A percentile compares a stretch with the other conserved stretches of the same genome.
phyloP scores from a whole-genome alignment of 371 early-diverging fungal species.

The Globomyces sp. region DNA sequence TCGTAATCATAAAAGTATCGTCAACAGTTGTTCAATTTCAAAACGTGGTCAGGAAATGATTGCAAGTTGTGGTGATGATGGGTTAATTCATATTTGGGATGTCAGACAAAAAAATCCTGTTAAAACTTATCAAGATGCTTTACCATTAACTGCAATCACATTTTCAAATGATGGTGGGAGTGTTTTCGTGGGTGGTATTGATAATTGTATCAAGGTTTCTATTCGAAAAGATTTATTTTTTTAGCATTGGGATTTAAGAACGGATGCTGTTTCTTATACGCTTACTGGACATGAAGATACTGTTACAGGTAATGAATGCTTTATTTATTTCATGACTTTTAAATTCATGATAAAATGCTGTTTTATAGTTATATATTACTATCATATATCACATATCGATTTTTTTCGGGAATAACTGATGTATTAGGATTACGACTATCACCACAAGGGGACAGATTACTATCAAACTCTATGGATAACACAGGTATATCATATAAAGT shows the following conservation, averaged over 20 bases:
- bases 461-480: slow-evolving; percentile 91
- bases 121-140: slow-evolving; percentile 54
- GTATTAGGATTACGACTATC: slow-evolving; percentile 64
- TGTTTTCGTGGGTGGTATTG: slow-evolving; percentile 86
- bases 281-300: slow-evolving; percentile 87
- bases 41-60: slow-evolving; percentile 66
- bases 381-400: too few relatives aligned
- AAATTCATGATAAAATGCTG: too few relatives aligned
- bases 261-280: slow-evolving; percentile 60
- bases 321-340: too few relatives aligned
- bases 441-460: slow-evolving; percentile 76
- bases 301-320: slow-evolving; percentile 54
- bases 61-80: slow-evolving; percentile 78
- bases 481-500: slow-evolving; percentile 52
- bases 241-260: slow-evolving; percentile 84
- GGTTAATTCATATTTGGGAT: slow-evolving; percentile 60
- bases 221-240: background rate
- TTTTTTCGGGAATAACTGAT: background rate
- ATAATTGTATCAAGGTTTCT: slow-evolving; percentile 74
- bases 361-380: too few relatives aligned
- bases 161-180: slow-evolving; percentile 78
- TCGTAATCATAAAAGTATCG: slow-evolving; percentile 72
- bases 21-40: slow-evolving; percentile 70
- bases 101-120: slow-evolving; percentile 64
- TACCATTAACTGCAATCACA: slow-evolving; percentile 76